Evolutionary conservation across 768 basidiomycete species (phyloP).

Genomic region (Rhizopogon vulgaris): DNA sequence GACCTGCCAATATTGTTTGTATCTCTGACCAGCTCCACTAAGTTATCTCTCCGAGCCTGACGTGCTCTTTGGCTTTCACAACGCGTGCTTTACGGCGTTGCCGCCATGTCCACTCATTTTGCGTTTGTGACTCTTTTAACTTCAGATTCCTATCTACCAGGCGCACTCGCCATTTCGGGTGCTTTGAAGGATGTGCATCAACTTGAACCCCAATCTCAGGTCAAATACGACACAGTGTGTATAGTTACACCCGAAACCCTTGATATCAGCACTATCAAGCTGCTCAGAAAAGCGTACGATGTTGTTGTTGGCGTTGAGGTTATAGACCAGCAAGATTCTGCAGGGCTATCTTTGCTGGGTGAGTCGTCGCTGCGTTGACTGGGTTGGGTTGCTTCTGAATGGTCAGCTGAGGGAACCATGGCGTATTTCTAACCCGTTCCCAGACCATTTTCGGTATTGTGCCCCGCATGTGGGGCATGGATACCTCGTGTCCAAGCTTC

Average conservation of each 20-base stretch:
- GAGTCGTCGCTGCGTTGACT: conserved; percentile 24
- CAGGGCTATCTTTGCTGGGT: conserved; percentile 81
- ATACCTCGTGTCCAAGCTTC: conserved; percentile 11
- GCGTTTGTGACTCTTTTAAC: conserved; percentile 92
- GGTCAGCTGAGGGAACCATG: conserved; percentile 3
- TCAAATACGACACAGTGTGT: conserved; percentile 69
- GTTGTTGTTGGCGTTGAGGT: conserved; percentile 89
- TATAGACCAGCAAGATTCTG: conserved; percentile 62
- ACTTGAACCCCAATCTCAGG: conserved; percentile 37
- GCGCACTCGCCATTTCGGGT: conserved; percentile 80
- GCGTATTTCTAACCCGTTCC: conserved; percentile 7
- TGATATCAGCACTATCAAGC: conserved; percentile 73
- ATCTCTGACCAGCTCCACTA: conserved; percentile 3
- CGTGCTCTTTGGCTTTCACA: conserved; percentile 12
- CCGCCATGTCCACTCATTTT: conserved; percentile 56
- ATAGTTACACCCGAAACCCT: conserved; percentile 93
- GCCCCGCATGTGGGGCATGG: conserved; percentile 7
- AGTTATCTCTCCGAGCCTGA: conserved; percentile 13
- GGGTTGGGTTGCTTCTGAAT: conserved; percentile 5
- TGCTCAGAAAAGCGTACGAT: conserved; percentile 75
- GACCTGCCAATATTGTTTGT: background rate
- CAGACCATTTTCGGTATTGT: conserved; percentile 1
- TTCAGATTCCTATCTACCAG: conserved; percentile 88
- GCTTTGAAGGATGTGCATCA: conserved; percentile 76
- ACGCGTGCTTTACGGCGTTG: conserved; percentile 2